Percentiles rank a stretch among this genome's conserved stretches.
Evolutionary conservation across 176 grass and related monocot genomes (phyloP).

Genomic region (Thinopyrum elongatum): DNA sequence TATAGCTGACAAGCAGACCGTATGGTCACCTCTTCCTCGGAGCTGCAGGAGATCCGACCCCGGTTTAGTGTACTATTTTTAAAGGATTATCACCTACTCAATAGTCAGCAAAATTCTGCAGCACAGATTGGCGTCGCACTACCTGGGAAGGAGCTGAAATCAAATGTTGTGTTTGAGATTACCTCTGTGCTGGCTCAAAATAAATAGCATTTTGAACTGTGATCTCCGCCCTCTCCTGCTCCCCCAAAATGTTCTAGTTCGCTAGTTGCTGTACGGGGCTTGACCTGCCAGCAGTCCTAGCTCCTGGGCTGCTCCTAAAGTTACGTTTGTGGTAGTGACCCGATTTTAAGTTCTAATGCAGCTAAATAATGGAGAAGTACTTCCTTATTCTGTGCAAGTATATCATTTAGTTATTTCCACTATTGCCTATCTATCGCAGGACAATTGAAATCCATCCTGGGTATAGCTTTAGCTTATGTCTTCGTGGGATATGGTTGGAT

Average conservation of each 20-base stretch:
- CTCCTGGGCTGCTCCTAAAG: neutral
- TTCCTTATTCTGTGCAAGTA: neutral
- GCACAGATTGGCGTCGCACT: neutral
- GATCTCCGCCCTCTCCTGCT: neutral
- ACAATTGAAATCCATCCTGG: conserved; percentile 9
- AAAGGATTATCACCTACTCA: neutral
- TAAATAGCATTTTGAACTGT: neutral
- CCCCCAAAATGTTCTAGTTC: neutral
- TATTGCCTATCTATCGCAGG: neutral
- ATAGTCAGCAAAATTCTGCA: neutral
- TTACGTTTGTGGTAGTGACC: neutral
- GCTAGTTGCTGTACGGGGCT: neutral
- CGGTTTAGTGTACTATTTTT: neutral
- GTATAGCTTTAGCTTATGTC: neutral
- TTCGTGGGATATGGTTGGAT: neutral
- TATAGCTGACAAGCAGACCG: neutral
- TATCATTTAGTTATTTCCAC: neutral
- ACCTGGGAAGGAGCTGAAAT: neutral
- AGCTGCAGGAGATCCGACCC: neutral
- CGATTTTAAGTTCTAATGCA: neutral
- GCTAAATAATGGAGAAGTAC: neutral
- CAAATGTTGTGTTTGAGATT: neutral
- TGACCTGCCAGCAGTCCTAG: neutral
- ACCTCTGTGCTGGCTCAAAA: neutral
- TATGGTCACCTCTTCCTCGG: neutral